Base-by-base conservation (phyloP, 345 rosid species). In the Eucalyptus tenuipes region DNA sequence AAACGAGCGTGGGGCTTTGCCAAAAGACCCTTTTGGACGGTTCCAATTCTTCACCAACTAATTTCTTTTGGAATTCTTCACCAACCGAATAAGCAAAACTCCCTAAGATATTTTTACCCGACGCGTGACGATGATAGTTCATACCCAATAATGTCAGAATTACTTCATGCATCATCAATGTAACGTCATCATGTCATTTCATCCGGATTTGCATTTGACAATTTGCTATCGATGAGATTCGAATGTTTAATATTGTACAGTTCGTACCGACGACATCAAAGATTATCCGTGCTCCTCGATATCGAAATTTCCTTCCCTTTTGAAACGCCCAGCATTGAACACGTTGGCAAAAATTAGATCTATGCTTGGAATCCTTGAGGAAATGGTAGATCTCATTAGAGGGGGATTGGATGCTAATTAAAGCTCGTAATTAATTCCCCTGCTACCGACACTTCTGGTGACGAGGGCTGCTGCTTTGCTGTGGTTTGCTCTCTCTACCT, bases 151-250 rank as follows among this genome's bases (percentile, higher is more conserved):
- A 52, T 52, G 25, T 52, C 25, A 52, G 10, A 52, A 68, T 68
- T 4, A 40, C 64, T 22, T 15, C 3, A 3, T 27, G 1, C 5
- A 57, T 57, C 64, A 11, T 6, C 31, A 4, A 59, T 3, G 16
- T 29, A 29, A 27, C 7, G 2, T 27, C 7, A 5, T 0, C 2
- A 25, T 10, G 31, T 13, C 31, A 13, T 59, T 59, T 59, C 68
- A 27, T 59, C 4, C 4, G 0, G 3, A 11, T 59, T 0, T 5
- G 7, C 16, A 25, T 17, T 1, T 11, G 13, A 12, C n/a, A 4
- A 27, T 8, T 12, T 27, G 4, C 15, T 27, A 55, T 55, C 29
- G 2, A 55, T 55, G 0, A 1, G 61, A 55, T 24, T 24, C 29
- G 27, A 22, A 13, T 5, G 4, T 55, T 55, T 22, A 4, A 24